phyloP scores from a whole-genome alignment of 2,329 filamentous ascomycete species.

The Colletotrichum spinosum region DNA sequence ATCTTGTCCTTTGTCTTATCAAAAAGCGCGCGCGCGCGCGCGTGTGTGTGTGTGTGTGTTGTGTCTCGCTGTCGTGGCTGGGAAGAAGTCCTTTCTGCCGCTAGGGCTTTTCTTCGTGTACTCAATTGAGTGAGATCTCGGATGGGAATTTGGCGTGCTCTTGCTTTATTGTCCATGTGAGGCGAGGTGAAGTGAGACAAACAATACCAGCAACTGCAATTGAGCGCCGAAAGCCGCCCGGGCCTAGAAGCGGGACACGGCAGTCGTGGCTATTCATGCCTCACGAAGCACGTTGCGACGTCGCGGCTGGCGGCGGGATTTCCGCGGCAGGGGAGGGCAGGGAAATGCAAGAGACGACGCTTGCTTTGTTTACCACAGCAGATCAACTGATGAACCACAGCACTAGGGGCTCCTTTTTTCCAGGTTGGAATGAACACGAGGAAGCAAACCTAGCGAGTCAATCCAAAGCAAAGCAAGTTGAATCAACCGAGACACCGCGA shows the following conservation, averaged over 20 bases:
- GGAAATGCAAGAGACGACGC: too few relatives aligned
- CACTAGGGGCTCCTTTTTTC: too few relatives aligned
- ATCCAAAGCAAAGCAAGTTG: too few relatives aligned
- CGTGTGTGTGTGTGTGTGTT: constrained; percentile 8
- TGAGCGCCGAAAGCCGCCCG: constrained; percentile 16
- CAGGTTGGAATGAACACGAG: too few relatives aligned
- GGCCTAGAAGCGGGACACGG: constrained; percentile 23
- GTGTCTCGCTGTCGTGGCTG: neutral
- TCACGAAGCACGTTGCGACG: constrained; percentile 33
- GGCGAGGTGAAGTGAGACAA: constrained; percentile 23
- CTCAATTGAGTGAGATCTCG: neutral
- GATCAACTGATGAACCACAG: too few relatives aligned
- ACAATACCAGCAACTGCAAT: constrained; percentile 8
- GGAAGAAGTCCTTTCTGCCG: neutral
- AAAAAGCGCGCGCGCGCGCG: neutral
- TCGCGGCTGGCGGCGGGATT: constrained; percentile 28
- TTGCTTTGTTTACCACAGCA: constrained; percentile 15
- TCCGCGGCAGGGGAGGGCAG: neutral
- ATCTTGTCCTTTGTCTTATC: too few relatives aligned
- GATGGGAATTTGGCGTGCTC: neutral
- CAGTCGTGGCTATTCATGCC: constrained; percentile 2
- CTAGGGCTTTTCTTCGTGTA: neutral
- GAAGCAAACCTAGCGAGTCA: too few relatives aligned
- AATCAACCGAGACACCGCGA: too few relatives aligned
- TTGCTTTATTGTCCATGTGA: constrained; percentile 11